phyloP scores from a whole-genome alignment of 345 rosid genomes.

The Corchorus olitorius region DNA sequence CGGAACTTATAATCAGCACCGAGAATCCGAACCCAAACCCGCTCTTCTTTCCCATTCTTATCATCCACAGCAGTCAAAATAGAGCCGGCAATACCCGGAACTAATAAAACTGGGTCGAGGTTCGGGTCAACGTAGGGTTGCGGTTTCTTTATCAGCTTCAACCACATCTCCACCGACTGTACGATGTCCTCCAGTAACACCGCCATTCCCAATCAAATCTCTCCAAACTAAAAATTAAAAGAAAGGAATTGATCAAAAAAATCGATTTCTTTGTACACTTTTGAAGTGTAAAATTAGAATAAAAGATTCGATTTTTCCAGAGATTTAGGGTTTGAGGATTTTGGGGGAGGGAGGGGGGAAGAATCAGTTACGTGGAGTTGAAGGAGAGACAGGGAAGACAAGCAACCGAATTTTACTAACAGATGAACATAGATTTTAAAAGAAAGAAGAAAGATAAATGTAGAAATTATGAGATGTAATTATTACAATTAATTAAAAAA shows the following conservation, averaged over 20 bases:
- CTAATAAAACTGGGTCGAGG: slow-evolving; percentile 88
- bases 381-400: not conserved
- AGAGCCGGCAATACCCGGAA: slow-evolving; percentile 93
- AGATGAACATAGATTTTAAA: not conserved
- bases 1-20: slow-evolving; percentile 74
- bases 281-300: too few species aligned
- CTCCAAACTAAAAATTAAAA: not conserved
- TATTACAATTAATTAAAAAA: not conserved
- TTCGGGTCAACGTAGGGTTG: slow-evolving; percentile 72
- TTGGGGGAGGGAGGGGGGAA: not conserved
- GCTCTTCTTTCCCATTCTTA: slow-evolving; percentile 56
- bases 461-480: not conserved
- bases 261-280: not conserved
- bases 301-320: too few species aligned
- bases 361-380: not conserved
- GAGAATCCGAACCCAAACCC: slow-evolving; percentile 90
- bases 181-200: slow-evolving; percentile 68
- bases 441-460: not conserved
- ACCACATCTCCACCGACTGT: slow-evolving; percentile 70
- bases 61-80: slow-evolving; percentile 73
- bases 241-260: not conserved
- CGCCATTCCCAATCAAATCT: slow-evolving; percentile 43
- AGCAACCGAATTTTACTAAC: slow-evolving; percentile 9
- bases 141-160: slow-evolving; percentile 52
- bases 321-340: not conserved